Conservation (phyloP, 495 filamentous ascomycete genomes). For the Aspergillus taichungensis region DNA sequence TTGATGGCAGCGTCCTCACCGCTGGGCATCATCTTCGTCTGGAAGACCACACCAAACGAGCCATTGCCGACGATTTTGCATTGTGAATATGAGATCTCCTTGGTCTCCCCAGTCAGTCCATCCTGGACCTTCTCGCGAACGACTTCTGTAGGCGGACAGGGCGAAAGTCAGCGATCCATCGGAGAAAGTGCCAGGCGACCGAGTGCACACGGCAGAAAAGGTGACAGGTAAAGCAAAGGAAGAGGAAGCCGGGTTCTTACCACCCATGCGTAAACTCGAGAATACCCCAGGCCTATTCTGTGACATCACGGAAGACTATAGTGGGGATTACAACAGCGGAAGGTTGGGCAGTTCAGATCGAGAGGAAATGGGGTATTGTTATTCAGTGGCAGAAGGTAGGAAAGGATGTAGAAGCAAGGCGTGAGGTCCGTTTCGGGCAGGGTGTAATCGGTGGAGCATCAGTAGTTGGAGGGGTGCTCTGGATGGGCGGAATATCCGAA, state of each 20-base stretch:
- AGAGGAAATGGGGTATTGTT: constrained; percentile 38
- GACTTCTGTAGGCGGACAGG: constrained; percentile 56
- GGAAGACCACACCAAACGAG: constrained; percentile 97
- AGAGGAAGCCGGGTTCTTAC: constrained; percentile 40
- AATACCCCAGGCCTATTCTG: constrained; percentile 68
- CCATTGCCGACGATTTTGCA: constrained; percentile 99
- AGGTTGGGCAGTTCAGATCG: constrained; percentile 20
- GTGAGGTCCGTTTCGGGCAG: constrained; percentile 48
- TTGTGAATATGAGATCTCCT: constrained; percentile 95
- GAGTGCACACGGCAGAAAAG: constrained; percentile 1
- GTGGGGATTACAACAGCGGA: constrained; percentile 11
- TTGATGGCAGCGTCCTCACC: constrained; percentile 99
- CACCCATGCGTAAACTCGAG: constrained; percentile 73
- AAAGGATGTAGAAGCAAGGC: constrained; percentile 22
- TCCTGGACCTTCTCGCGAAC: constrained; percentile 99
- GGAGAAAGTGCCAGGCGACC: not conserved
- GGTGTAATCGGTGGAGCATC: constrained; percentile 20
- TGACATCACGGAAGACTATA: constrained; percentile 47
- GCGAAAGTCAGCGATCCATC: constrained; percentile 1
- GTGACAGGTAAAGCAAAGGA: constrained; percentile 1
- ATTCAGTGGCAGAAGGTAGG: constrained; percentile 37
- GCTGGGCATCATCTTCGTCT: constrained; percentile 93
- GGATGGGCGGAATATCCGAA: constrained; percentile 22
- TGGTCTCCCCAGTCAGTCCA: constrained; percentile 89
- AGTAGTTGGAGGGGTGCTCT: constrained; percentile 17